phyloP scores from a whole-genome alignment of 75 land plant species.

The Picea glauca region DNA sequence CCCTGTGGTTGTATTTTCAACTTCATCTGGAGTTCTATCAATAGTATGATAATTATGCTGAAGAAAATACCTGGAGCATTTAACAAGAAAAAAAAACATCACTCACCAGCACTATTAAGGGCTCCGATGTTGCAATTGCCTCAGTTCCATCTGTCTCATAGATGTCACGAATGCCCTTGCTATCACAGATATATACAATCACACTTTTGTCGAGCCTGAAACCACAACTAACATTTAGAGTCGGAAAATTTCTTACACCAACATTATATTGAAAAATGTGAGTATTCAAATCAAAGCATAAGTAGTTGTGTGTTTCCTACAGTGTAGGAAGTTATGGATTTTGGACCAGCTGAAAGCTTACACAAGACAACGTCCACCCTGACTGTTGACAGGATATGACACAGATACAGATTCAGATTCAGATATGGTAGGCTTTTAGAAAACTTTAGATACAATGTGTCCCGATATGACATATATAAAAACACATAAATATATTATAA shows the following conservation, averaged over 20 bases:
- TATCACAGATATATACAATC: slow-evolving; percentile 95
- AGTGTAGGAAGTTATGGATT: not conserved
- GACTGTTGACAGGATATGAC: not conserved
- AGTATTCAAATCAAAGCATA: not conserved
- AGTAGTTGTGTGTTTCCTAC: not conserved
- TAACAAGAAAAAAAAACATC: not conserved
- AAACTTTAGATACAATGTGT: no score
- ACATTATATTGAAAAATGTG: not conserved
- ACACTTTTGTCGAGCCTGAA: slow-evolving; percentile 95
- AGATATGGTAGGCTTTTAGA: no score
- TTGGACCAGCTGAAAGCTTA: not conserved
- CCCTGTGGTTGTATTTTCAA: no score
- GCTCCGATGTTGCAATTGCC: slow-evolving; percentile 76
- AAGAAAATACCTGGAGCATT: not conserved
- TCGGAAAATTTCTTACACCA: not conserved
- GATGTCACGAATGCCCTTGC: slow-evolving; percentile 88
- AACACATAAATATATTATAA: no score
- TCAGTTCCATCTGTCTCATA: slow-evolving; percentile 89
- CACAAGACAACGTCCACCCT: not conserved
- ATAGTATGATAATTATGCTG: not conserved
- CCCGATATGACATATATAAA: no score
- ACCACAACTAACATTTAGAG: not conserved
- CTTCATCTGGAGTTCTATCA: not conserved
- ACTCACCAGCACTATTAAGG: slow-evolving; percentile 85
- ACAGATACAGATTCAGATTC: not conserved